These are phyloP conservation scores for Penicillium sp. DNA, from an alignment of 2,329 filamentous ascomycete genomes.

Conservation along the genomic window DNA sequence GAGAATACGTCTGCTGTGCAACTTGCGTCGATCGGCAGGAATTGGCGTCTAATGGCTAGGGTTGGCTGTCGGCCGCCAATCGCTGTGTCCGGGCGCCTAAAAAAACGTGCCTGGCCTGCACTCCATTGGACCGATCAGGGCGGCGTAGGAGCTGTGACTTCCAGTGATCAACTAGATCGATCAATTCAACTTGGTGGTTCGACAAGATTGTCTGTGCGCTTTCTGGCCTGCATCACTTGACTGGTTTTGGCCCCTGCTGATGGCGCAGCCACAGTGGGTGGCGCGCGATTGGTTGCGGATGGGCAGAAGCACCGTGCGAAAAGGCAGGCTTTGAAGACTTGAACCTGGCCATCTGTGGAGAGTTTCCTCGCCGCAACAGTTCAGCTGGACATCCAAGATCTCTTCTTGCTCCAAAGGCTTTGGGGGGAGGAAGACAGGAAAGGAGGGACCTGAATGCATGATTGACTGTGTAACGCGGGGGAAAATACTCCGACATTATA, in stretches of 20 bases:
- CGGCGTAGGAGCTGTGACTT: neutral
- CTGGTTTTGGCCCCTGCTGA: slow-evolving; percentile 13
- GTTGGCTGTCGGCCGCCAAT: slow-evolving; percentile 18
- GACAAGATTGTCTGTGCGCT: slow-evolving; percentile 16
- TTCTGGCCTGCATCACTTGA: slow-evolving; percentile 14
- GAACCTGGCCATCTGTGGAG: too few species aligned
- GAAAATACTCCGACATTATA: slow-evolving; percentile 15
- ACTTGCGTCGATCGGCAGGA: slow-evolving; percentile 9
- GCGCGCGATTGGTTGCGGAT: slow-evolving; percentile 3
- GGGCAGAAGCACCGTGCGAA: neutral
- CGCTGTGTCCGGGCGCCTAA: slow-evolving; percentile 21
- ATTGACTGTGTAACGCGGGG: slow-evolving; percentile 11
- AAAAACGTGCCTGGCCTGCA: slow-evolving; percentile 14
- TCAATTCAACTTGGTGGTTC: slow-evolving; percentile 1
- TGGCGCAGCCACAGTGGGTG: slow-evolving; percentile 16
- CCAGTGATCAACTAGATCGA: too few species aligned
- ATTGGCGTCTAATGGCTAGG: slow-evolving; percentile 6
- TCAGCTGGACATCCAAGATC: neutral
- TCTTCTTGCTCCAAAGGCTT: neutral
- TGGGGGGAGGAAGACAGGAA: neutral
- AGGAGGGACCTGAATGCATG: neutral
- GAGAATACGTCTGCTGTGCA: slow-evolving; percentile 10
- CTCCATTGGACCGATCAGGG: slow-evolving; percentile 4
- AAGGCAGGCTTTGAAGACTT: too few species aligned
- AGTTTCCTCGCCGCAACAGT: too few species aligned